Base-by-base conservation (phyloP, 129 eudicot species). In the Silybum marianum region DNA sequence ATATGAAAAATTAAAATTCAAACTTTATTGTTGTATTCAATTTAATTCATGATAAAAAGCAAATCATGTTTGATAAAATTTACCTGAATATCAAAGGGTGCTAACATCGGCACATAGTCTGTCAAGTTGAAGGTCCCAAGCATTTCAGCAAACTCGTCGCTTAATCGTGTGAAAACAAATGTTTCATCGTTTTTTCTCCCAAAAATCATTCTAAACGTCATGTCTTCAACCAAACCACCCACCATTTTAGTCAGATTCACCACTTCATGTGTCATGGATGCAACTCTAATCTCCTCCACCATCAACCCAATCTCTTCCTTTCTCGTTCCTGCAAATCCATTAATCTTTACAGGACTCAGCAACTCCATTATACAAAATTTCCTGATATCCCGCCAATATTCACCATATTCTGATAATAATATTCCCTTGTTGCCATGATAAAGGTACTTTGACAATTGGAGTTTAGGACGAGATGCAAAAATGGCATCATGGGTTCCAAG, bases 51-150 rank as follows among this genome's bases (percentile, higher is more conserved):
- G 9, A 38, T 38, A 6, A 38, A 38, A 38, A 38, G 42, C 6
- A 38, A 38, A 38, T 6, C 1, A 38, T 6, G 42, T 38, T 6
- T 38, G 42, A 38, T 38, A 38, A 38, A 7, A 6, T 38, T 38
- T 38, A 87, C 90, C 86, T 84, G 86, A 74, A 82, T 62, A 32
- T 88, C 88, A 18, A 88, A 10, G 0, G 79, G 82, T 2, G 65
- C 78, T 46, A 88, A 73, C 2, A 68, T 46, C 0, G 91, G 86
- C n/a, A 88, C 19, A 76, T 28, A 88, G 36, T 88, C 85, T 2
- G 82, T 71, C 3, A 88, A 46, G 76, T 85, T 88, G 26, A 82
- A 69, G 11, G 67, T 30, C 0, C 85, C 91, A 0, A 77, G 26
- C 13, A 40, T 9, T 30, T 40, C 66, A 84, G 69, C 46, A 2